A percentile compares a stretch with the other conserved stretches of the same genome.
These are phyloP conservation scores for Monosporascus sp. DNA, from an alignment of 2,329 filamentous ascomycete species.

Conservation along the genomic window DNA sequence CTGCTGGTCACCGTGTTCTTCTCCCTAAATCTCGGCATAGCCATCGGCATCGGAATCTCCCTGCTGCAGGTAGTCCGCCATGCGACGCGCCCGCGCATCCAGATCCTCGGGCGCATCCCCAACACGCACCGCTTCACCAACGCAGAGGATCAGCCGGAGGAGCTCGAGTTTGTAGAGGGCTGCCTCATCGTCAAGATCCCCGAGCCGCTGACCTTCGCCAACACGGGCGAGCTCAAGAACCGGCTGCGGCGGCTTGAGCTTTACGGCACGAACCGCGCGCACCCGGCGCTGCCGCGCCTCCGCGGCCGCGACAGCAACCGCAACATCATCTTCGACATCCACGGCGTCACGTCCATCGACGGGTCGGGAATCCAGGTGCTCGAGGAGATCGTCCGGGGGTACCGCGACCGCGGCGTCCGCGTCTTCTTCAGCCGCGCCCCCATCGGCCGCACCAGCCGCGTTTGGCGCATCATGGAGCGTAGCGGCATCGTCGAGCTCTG, in stretches of 20 bases:
- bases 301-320: constrained; percentile 75
- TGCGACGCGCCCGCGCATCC: constrained; percentile 86
- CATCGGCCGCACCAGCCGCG: constrained; percentile 44
- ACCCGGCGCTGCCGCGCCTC: constrained; percentile 80
- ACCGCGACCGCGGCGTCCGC: constrained; percentile 68
- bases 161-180: constrained; percentile 83
- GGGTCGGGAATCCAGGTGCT: constrained; percentile 90
- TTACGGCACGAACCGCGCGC: constrained; percentile 79
- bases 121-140: constrained; percentile 83
- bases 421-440: constrained; percentile 65
- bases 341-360: constrained; percentile 93
- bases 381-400: constrained; percentile 78
- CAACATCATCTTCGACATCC: constrained; percentile 94
- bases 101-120: constrained; percentile 86
- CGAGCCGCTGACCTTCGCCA: constrained; percentile 93
- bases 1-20: constrained; percentile 92
- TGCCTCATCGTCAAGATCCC: constrained; percentile 97
- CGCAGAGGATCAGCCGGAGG: constrained; percentile 66
- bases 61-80: constrained; percentile 86
- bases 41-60: constrained; percentile 86
- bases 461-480: constrained; percentile 67
- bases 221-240: constrained; percentile 86
- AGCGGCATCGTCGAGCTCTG: constrained; percentile 84
- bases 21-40: constrained; percentile 88
- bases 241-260: constrained; percentile 78